These are phyloP conservation scores for Carex myosuroides DNA, from an alignment of 176 grass and related monocot genomes.

Conservation along the genomic window DNA sequence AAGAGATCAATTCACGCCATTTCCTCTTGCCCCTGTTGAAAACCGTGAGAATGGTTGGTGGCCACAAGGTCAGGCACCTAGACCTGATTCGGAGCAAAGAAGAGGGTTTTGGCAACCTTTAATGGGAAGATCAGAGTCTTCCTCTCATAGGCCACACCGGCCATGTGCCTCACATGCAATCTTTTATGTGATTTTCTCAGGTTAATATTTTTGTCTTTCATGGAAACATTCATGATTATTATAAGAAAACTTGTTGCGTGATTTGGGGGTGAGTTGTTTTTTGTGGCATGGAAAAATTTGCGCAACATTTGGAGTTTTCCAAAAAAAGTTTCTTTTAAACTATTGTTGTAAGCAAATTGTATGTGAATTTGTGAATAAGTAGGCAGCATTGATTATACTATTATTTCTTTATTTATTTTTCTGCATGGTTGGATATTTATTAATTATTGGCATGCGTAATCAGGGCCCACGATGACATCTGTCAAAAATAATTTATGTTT, in stretches of 20 bases:
- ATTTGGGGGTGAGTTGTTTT: not conserved
- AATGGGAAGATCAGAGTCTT: not conserved
- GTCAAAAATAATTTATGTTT: not conserved
- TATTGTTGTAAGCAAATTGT: not conserved
- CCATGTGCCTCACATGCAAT: slow-evolving; percentile 19
- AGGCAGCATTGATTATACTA: not conserved
- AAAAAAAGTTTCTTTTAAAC: not conserved
- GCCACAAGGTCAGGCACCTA: slow-evolving; percentile 17
- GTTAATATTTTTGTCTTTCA: not conserved
- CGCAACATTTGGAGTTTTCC: not conserved
- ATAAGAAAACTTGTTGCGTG: not conserved
- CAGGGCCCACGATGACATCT: not conserved
- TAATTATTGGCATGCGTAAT: not conserved
- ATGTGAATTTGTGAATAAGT: slow-evolving; percentile 18
- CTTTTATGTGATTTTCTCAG: slow-evolving; percentile 14
- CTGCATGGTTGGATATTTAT: not conserved
- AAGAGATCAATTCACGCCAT: slow-evolving; percentile 50
- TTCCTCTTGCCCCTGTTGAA: slow-evolving; percentile 55
- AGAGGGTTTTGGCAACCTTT: slow-evolving; percentile 18
- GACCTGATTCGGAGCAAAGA: slow-evolving; percentile 12
- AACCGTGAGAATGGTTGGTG: slow-evolving; percentile 57
- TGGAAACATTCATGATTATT: not conserved
- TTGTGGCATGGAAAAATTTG: not conserved
- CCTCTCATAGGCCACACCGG: not conserved
- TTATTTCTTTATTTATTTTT: slow-evolving; percentile 1